These are phyloP conservation scores for Apostasia ramifera DNA, from an alignment of 106 monocot species.

Conservation along the genomic window DNA sequence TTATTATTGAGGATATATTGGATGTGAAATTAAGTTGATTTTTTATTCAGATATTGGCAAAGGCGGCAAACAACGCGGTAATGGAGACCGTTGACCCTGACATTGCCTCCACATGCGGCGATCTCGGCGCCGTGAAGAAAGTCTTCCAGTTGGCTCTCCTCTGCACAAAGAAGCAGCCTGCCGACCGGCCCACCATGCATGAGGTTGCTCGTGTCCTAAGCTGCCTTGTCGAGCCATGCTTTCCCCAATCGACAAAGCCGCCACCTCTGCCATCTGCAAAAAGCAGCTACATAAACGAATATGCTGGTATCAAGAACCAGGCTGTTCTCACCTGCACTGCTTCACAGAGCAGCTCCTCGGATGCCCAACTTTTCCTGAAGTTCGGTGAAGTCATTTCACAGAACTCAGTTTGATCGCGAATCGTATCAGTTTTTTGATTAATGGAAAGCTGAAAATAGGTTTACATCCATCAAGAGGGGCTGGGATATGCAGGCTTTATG, in stretches of 20 bases:
- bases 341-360: slow-evolving; percentile 71
- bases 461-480: no score
- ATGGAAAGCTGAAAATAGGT: no score
- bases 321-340: slow-evolving; percentile 32
- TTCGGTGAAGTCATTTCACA: slow-evolving; percentile 95
- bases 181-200: slow-evolving; percentile 87
- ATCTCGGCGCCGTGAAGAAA: slow-evolving; percentile 64
- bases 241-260: slow-evolving; percentile 12
- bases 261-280: slow-evolving; percentile 13
- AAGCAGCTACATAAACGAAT: slow-evolving; percentile 57
- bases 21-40: background rate
- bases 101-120: slow-evolving; percentile 54
- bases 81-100: slow-evolving; percentile 86
- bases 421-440: no score
- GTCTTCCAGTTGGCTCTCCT: slow-evolving; percentile 85
- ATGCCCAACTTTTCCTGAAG: slow-evolving; percentile 84
- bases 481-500: no score
- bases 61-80: slow-evolving; percentile 60
- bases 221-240: slow-evolving; percentile 36
- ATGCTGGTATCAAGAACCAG: slow-evolving; percentile 46
- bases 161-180: slow-evolving; percentile 83
- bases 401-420: slow-evolving; percentile 39
- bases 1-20: background rate
- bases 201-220: slow-evolving; percentile 73
- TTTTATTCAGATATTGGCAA: slow-evolving; percentile 55